A percentile compares a stretch with the other conserved stretches of the same genome.
These are phyloP conservation scores for Laetiporus sulphureus DNA, from an alignment of 1,284 basidiomycete genomes.

Conservation along the genomic window DNA sequence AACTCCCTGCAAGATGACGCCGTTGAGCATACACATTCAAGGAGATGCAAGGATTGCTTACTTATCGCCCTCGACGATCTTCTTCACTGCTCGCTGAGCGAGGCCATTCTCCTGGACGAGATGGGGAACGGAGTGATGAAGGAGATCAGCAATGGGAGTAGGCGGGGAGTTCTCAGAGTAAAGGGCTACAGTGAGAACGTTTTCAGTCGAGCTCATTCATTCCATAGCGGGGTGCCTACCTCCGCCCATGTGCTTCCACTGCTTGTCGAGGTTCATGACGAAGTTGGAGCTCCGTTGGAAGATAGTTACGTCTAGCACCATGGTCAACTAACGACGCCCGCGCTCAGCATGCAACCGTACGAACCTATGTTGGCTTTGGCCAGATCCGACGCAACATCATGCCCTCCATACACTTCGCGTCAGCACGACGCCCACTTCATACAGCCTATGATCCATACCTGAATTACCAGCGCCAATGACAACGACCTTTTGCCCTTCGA, in stretches of 20 bases:
- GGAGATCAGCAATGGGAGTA: slow-evolving; percentile 44
- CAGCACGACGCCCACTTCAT: neutral
- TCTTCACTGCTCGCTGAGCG: slow-evolving; percentile 34
- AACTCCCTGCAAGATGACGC: slow-evolving; percentile 33
- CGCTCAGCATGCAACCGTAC: neutral
- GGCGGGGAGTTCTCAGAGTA: slow-evolving; percentile 45
- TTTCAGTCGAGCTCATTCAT: neutral
- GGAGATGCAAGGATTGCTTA: slow-evolving; percentile 10
- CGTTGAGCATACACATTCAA: too few species aligned
- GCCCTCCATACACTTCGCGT: neutral
- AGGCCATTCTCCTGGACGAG: slow-evolving; percentile 35
- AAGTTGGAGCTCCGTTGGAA: slow-evolving; percentile 59
- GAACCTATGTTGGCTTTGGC: neutral
- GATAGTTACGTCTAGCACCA: slow-evolving; percentile 45
- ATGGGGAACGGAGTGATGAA: slow-evolving; percentile 45
- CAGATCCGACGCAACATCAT: slow-evolving; percentile 5
- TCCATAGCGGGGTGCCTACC: slow-evolving; percentile 17
- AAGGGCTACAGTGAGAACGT: slow-evolving; percentile 27
- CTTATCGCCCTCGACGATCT: slow-evolving; percentile 48
- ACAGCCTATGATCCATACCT: slow-evolving; percentile 20
- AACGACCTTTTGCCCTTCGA: slow-evolving; percentile 36
- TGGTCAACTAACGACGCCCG: neutral
- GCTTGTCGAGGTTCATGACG: slow-evolving; percentile 38
- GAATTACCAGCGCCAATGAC: slow-evolving; percentile 37
- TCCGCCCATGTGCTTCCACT: slow-evolving; percentile 22